Evolutionary conservation across 2,329 filamentous ascomycete species (phyloP).

Genomic region (Rugonectria rugulosa): DNA sequence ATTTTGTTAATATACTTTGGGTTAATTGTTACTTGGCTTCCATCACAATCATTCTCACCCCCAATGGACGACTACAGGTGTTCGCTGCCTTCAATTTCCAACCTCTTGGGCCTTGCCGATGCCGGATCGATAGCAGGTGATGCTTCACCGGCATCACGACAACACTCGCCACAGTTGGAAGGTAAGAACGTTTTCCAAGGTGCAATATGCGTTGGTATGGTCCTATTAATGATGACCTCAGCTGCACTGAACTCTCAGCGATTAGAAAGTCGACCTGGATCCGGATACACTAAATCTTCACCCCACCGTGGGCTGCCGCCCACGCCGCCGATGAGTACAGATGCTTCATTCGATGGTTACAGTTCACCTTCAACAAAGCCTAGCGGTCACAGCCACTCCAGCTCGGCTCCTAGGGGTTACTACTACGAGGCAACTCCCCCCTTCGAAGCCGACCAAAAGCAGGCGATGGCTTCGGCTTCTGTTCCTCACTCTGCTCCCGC

Average conservation of each 20-base stretch:
- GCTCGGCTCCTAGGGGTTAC: conserved; percentile 59
- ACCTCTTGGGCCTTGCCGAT: conserved; percentile 84
- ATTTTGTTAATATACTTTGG: conserved; percentile 37
- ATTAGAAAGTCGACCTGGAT: conserved; percentile 41
- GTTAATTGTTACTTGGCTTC: conserved; percentile 53
- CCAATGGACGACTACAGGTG: conserved; percentile 82
- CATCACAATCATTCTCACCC: conserved; percentile 75
- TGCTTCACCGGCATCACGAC: conserved; percentile 57
- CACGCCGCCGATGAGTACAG: conserved; percentile 85
- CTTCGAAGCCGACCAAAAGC: conserved; percentile 60
- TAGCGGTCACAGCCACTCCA: conserved; percentile 60
- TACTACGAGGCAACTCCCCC: conserved; percentile 68
- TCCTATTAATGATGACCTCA: conserved; percentile 5
- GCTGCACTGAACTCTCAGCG: conserved; percentile 7
- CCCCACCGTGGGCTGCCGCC: conserved; percentile 74
- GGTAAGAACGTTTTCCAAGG: too few relatives aligned
- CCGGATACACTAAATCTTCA: conserved; percentile 47
- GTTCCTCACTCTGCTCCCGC: conserved; percentile 39
- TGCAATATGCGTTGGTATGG: too few relatives aligned
- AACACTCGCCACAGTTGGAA: conserved; percentile 45
- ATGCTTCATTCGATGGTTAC: conserved; percentile 78
- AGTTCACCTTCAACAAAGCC: conserved; percentile 75
- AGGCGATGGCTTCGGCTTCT: conserved; percentile 47
- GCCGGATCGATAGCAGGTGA: conserved; percentile 67
- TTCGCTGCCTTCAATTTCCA: conserved; percentile 92